phyloP scores from a whole-genome alignment of 495 filamentous ascomycete species.

The Coniosporium apollinis region DNA sequence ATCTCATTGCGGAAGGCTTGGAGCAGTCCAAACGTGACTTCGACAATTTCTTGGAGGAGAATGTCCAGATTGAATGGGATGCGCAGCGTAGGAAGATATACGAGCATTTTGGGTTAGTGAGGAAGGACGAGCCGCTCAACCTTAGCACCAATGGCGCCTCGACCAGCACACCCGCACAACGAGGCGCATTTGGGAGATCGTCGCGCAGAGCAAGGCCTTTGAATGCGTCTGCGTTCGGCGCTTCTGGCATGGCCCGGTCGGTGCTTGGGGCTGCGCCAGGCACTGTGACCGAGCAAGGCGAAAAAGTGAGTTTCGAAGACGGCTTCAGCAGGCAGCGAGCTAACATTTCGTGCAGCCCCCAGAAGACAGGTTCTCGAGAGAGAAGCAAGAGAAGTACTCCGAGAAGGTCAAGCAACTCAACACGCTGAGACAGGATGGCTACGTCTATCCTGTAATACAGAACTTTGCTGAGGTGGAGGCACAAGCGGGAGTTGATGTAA shows the following conservation, averaged over 20 bases:
- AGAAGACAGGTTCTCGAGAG: constrained; percentile 54
- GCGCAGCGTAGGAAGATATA: constrained; percentile 81
- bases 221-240: constrained; percentile 38
- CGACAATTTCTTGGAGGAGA: constrained; percentile 80
- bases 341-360: constrained; percentile 34
- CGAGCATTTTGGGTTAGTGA: constrained; percentile 80
- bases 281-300: constrained; percentile 11
- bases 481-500: constrained; percentile 46
- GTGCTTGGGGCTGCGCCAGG: constrained; percentile 65
- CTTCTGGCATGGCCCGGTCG: constrained; percentile 55
- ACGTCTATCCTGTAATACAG: constrained; percentile 49
- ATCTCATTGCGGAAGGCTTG: constrained; percentile 77
- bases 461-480: constrained; percentile 56
- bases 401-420: constrained; percentile 66
- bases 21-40: constrained; percentile 78
- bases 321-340: constrained; percentile 20
- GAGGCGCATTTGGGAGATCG: constrained; percentile 44
- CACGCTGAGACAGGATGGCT: constrained; percentile 43
- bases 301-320: constrained; percentile 34
- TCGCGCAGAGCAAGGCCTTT: constrained; percentile 31
- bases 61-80: constrained; percentile 90
- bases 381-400: constrained; percentile 64
- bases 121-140: constrained; percentile 25
- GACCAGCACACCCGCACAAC: constrained; percentile 11
- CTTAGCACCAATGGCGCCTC: constrained; percentile 10